Base-by-base conservation (phyloP, 805 yeast genomes). In the Kazachstania kunashirensis region DNA sequence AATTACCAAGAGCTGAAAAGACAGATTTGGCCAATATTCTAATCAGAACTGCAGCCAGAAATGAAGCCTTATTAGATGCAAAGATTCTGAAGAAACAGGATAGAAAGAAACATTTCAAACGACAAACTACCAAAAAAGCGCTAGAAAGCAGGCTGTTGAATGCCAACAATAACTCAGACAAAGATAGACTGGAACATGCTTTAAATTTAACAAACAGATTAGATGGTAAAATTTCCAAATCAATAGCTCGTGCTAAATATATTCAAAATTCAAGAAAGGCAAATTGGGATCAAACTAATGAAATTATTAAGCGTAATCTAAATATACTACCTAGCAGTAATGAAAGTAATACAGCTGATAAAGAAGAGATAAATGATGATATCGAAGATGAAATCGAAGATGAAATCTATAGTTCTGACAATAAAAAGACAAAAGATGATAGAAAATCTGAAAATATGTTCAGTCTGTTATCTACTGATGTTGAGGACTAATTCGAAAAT, bases 201-300 rank as follows among this genome's bases (percentile, higher is more conserved):
- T 52, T 69, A 25, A 68, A 67, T 41, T 46, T 77, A 18, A 68
- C 67, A 19, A 83, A 79, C 24, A 68, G 70, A 33, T 61, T 79
- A 36, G 68, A 74, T 14, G 68, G 71, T 30, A 81, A 79, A 53
- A 78, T 80, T 28, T 72, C 72, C 44, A 75, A 73, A 46, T 75
- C 84, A 45, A 71, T 77, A 19, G 68, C 69, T 32, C 70, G 84
- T 50, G 78, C 84, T 16, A 77, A 67, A 47, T 71, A 65, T 46
- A 75, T 80, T 20, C 79, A 74, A 47, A 62, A 57, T 15, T 66
- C 79, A 9, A 68, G 92, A 57, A 80, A 79, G 54, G 62, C 83
- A 0, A 79, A 75, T 12, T 81, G 89, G 92, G 86, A 79, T 34
- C 62, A 67, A 30, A 77, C 79, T 37, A 81, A 79, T 52, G 63